phyloP scores from a whole-genome alignment of 225 moss, liverwort and hornwort genomes.

The Bryoerythrophyllum caledonicum region DNA sequence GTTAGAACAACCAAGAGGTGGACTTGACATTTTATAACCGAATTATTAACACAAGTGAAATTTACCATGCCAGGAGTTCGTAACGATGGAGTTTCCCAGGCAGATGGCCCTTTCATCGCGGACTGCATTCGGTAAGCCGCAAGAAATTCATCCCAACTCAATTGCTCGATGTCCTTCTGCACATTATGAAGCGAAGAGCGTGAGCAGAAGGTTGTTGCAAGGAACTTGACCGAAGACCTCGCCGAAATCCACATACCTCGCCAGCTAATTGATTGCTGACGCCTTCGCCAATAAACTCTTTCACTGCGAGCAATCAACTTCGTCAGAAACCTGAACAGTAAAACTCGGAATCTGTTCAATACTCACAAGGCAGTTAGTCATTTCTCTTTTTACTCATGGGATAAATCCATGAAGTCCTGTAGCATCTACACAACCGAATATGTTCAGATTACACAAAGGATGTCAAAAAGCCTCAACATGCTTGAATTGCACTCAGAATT shows the following conservation, averaged over 20 bases:
- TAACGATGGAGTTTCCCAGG: constrained; percentile 53
- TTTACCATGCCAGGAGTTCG: constrained; percentile 63
- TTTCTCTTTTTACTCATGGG: too few species aligned
- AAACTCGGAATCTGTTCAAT: not conserved
- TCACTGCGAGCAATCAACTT: constrained; percentile 30
- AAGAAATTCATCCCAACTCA: constrained; percentile 62
- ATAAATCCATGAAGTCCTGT: too few species aligned
- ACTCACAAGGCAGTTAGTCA: not conserved
- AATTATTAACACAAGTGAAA: not conserved
- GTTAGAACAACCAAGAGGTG: not conserved
- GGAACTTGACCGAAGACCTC: too few species aligned
- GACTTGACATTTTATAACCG: not conserved
- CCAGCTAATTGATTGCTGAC: constrained; percentile 44
- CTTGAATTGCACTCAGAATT: too few species aligned
- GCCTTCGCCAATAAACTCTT: constrained; percentile 35
- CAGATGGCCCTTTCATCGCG: constrained; percentile 41
- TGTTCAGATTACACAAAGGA: too few species aligned
- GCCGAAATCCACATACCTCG: constrained; percentile 26
- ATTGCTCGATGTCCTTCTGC: constrained; percentile 55
- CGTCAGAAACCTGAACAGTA: not conserved
- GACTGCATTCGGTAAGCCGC: constrained; percentile 54
- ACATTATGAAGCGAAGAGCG: not conserved
- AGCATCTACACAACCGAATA: too few species aligned
- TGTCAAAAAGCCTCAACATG: too few species aligned
- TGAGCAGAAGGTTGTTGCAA: not conserved